These are phyloP conservation scores for Kluyveromyces siamensis DNA, from an alignment of 805 yeast species.

Conservation along the genomic window DNA sequence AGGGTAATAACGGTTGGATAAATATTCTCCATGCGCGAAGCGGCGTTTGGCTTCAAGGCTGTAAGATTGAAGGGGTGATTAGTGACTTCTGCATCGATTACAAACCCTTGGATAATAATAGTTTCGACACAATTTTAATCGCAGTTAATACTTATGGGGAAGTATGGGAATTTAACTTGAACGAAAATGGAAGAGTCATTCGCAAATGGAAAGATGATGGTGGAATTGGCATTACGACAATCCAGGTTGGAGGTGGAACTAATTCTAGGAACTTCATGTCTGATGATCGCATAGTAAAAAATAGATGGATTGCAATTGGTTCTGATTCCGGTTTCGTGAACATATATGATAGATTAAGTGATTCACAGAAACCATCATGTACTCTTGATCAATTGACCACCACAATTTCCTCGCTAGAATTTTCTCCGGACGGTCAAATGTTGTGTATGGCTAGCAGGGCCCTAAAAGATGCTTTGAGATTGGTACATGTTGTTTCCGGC, in stretches of 20 bases:
- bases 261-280: conserved; percentile 22
- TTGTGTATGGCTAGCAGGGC: conserved; percentile 79
- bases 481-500: conserved; percentile 83
- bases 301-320: conserved; percentile 85
- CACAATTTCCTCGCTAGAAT: conserved; percentile 60
- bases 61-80: conserved; percentile 80
- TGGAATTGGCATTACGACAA: conserved; percentile 72
- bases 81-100: conserved; percentile 53
- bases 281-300: conserved; percentile 23
- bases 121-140: conserved; percentile 33
- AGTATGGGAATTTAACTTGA: conserved; percentile 74
- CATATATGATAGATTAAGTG: conserved; percentile 53
- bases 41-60: conserved; percentile 83
- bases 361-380: conserved; percentile 45
- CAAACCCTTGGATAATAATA: conserved; percentile 17
- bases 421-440: conserved; percentile 83
- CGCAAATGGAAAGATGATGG: conserved; percentile 80
- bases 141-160: conserved; percentile 75
- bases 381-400: conserved; percentile 75
- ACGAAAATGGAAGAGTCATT: conserved; percentile 38
- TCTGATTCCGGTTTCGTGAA: conserved; percentile 83
- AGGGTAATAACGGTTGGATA: conserved; percentile 88
- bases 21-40: conserved; percentile 66
- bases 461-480: conserved; percentile 72
- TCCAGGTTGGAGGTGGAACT: conserved; percentile 59